Percentiles rank a stretch among this genome's conserved stretches.
phyloP scores from a whole-genome alignment of 495 filamentous ascomycete genomes.

The Bathelium albidoporum region DNA sequence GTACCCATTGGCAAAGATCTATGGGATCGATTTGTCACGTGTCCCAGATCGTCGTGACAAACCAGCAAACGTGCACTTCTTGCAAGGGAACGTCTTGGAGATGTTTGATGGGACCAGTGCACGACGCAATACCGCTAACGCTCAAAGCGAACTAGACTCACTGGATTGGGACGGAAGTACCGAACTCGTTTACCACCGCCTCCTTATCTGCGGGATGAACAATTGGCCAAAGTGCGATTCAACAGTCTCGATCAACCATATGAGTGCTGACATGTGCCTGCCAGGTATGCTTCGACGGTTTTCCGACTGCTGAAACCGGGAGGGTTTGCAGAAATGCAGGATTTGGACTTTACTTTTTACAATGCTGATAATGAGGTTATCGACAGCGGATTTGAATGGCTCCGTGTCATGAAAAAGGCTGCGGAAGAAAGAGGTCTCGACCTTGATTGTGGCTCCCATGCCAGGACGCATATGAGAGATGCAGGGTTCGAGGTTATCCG shows the following conservation, averaged over 20 bases:
- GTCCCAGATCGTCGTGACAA: slow-evolving; percentile 4
- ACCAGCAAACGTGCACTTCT: slow-evolving; percentile 10
- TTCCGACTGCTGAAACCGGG: slow-evolving; percentile 4
- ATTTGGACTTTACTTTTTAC: not conserved
- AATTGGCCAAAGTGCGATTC: not conserved
- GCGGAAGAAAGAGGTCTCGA: not conserved
- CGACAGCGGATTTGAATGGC: not conserved
- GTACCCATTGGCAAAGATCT: slow-evolving; percentile 7
- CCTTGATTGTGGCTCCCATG: not conserved
- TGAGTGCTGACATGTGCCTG: not conserved
- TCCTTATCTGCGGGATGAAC: slow-evolving; percentile 4
- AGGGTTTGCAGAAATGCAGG: slow-evolving; percentile 9
- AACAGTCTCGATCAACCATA: not conserved
- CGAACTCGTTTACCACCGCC: slow-evolving; percentile 6
- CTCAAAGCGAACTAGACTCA: not conserved
- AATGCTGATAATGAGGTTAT: not conserved
- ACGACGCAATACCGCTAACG: not conserved
- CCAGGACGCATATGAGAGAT: not conserved
- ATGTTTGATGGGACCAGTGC: no score
- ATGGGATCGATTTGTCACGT: slow-evolving; percentile 9
- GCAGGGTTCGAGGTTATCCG: not conserved
- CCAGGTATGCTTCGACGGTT: not conserved
- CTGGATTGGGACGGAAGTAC: not conserved
- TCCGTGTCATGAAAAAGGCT: not conserved
- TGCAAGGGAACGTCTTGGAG: slow-evolving; percentile 12